Conservation (phyloP, 2,329 filamentous ascomycete species). For the Fusarium sulawesiense region DNA sequence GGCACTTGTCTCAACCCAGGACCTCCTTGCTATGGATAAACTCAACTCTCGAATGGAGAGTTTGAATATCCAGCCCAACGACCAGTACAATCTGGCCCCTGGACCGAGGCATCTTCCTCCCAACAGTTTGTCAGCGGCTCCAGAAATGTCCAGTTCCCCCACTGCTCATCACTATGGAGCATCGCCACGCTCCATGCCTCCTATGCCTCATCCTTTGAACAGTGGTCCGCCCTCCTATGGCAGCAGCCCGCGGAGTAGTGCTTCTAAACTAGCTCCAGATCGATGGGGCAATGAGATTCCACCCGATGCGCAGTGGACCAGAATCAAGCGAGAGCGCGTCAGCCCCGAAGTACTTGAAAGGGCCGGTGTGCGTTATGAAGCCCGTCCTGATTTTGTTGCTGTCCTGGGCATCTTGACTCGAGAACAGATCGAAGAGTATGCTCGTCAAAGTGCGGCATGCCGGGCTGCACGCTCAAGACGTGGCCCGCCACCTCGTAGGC, state of each 20-base stretch:
- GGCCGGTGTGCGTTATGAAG: conserved; percentile 69
- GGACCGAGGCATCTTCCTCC: conserved; percentile 51
- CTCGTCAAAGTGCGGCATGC: conserved; percentile 60
- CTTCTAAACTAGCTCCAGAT: conserved; percentile 64
- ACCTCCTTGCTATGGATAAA: conserved; percentile 62
- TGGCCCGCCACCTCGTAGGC: conserved; percentile 13
- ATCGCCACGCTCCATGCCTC: conserved; percentile 56
- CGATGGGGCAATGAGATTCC: conserved; percentile 66
- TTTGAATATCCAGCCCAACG: conserved; percentile 53
- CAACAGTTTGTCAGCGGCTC: conserved; percentile 41
- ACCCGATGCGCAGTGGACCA: conserved; percentile 69
- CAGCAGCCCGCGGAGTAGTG: conserved; percentile 47
- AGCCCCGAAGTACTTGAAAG: conserved; percentile 68
- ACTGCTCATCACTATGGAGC: conserved; percentile 48
- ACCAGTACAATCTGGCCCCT: conserved; percentile 54
- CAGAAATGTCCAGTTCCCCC: conserved; percentile 52
- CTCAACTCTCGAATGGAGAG: conserved; percentile 56
- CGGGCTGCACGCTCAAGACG: conserved; percentile 54
- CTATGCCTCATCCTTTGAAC: conserved; percentile 46
- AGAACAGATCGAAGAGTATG: conserved; percentile 64
- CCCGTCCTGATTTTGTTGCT: conserved; percentile 70
- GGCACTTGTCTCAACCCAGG: conserved; percentile 65
- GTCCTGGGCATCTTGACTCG: conserved; percentile 66
- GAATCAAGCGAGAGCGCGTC: conserved; percentile 65
- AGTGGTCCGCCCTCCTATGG: conserved; percentile 50